A percentile compares a stretch with the other conserved stretches of the same genome.
Evolutionary conservation across 345 rosid species (phyloP).

Genomic region (Gossypium bickii): DNA sequence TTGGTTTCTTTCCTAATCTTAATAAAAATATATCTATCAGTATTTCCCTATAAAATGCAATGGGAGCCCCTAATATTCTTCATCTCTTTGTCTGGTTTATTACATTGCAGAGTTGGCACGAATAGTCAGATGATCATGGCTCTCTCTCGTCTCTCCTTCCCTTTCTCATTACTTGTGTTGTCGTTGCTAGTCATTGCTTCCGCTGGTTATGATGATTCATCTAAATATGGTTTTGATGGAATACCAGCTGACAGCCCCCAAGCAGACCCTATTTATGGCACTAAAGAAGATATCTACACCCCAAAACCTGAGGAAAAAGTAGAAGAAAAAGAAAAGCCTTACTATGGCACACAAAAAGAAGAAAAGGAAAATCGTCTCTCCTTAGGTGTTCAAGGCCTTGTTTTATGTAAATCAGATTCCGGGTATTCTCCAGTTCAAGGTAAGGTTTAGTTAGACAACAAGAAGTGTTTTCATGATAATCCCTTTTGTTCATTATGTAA

Average conservation of each 20-base stretch:
- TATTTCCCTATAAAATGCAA: conserved; percentile 2
- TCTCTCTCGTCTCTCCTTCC: conserved; percentile 7
- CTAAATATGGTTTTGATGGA: conserved; percentile 8
- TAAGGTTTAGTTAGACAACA: neutral
- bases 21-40: neutral
- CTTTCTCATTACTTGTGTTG: conserved; percentile 1
- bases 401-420: conserved; percentile 6
- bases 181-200: conserved; percentile 4
- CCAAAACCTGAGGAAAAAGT: neutral
- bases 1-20: neutral
- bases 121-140: neutral
- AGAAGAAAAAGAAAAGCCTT: neutral
- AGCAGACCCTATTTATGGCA: neutral
- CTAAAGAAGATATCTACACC: neutral
- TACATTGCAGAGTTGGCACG: neutral
- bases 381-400: conserved; percentile 2
- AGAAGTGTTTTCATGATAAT: neutral
- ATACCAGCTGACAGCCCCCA: neutral
- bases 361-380: neutral
- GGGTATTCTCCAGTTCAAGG: neutral
- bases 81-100: neutral
- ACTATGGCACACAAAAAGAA: neutral
- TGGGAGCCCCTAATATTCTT: neutral
- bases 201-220: neutral
- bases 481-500: neutral